These are phyloP conservation scores for Helicostylum pulchrum DNA, from an alignment of 192 early-diverging fungal genomes.

Conservation along the genomic window DNA sequence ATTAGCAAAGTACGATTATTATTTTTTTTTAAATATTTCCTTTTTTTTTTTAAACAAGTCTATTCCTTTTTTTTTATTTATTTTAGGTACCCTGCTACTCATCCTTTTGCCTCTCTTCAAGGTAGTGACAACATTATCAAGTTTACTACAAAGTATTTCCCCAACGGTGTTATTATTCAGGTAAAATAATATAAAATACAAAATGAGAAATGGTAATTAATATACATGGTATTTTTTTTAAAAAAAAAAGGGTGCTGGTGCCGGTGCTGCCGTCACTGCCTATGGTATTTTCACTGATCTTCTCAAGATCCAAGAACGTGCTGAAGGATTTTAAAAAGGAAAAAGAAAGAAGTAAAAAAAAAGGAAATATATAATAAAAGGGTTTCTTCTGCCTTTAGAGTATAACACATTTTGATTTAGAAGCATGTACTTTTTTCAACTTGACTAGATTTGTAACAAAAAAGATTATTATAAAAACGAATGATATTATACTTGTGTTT, in stretches of 20 bases:
- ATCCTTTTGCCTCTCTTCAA: slow-evolving; percentile 94
- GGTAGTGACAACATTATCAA: slow-evolving; percentile 99
- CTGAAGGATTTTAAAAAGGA: slow-evolving; percentile 21
- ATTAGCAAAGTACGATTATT: slow-evolving; percentile 58
- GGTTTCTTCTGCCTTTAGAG: no score
- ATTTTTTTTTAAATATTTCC: neutral
- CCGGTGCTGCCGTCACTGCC: slow-evolving; percentile 95
- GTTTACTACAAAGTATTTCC: slow-evolving; percentile 92
- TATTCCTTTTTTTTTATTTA: slow-evolving; percentile 11
- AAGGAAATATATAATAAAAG: neutral
- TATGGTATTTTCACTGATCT: slow-evolving; percentile 96
- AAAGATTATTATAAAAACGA: no score
- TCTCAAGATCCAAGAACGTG: slow-evolving; percentile 78
- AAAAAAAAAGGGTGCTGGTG: slow-evolving; percentile 60
- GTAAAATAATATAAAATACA: slow-evolving; percentile 43
- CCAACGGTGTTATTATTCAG: slow-evolving; percentile 92
- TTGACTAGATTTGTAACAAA: no score
- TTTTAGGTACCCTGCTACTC: slow-evolving; percentile 71
- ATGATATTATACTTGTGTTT: neutral
- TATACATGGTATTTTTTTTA: neutral
- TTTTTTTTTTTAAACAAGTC: neutral
- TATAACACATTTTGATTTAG: no score
- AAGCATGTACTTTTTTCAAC: no score
- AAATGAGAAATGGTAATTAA: slow-evolving; percentile 33
- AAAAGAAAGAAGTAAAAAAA: neutral